A percentile compares a stretch with the other conserved stretches of the same genome.
Conservation (phyloP, 495 filamentous ascomycete genomes). For the Polyplosphaeria fusca region DNA sequence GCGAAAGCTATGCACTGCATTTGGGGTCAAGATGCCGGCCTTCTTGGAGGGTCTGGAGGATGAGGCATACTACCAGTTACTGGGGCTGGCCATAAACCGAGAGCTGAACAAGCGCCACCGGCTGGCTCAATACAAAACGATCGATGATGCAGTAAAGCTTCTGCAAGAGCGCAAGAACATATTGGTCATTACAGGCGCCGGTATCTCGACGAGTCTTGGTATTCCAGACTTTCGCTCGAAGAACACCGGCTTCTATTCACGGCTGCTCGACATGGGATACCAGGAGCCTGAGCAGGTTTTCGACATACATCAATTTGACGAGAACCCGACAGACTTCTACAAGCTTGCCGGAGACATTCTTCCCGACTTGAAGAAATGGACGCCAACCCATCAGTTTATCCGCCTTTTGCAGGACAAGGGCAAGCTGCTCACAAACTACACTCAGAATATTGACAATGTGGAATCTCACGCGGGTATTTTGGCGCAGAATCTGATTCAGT, state of each 20-base stretch:
- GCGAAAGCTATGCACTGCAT: conserved; percentile 87
- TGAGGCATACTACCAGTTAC: conserved; percentile 68
- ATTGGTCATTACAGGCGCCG: conserved; percentile 90
- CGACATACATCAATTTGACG: conserved; percentile 78
- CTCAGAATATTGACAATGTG: conserved; percentile 98
- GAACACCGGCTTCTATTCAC: conserved; percentile 72
- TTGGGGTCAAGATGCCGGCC: conserved; percentile 71
- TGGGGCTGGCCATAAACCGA: conserved; percentile 74
- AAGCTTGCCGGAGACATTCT: conserved; percentile 87
- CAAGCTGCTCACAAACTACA: conserved; percentile 93
- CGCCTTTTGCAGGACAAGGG: conserved; percentile 86
- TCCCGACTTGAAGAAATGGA: conserved; percentile 67
- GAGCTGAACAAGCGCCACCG: conserved; percentile 80
- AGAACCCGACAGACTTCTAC: conserved; percentile 83
- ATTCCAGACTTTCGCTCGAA: conserved; percentile 70
- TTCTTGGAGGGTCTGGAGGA: conserved; percentile 52
- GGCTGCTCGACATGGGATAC: conserved; percentile 70
- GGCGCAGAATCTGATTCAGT: conserved; percentile 85
- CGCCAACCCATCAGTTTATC: conserved; percentile 94
- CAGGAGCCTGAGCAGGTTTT: conserved; percentile 93
- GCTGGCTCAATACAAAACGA: conserved; percentile 73
- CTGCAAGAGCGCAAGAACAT: conserved; percentile 75
- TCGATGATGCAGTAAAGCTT: conserved; percentile 81
- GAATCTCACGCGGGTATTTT: conserved; percentile 82
- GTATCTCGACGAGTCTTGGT: conserved; percentile 72